A percentile compares a stretch with the other conserved stretches of the same genome.
Conservation (phyloP, 2,329 filamentous ascomycete genomes). For the Colletotrichum sublineola region DNA sequence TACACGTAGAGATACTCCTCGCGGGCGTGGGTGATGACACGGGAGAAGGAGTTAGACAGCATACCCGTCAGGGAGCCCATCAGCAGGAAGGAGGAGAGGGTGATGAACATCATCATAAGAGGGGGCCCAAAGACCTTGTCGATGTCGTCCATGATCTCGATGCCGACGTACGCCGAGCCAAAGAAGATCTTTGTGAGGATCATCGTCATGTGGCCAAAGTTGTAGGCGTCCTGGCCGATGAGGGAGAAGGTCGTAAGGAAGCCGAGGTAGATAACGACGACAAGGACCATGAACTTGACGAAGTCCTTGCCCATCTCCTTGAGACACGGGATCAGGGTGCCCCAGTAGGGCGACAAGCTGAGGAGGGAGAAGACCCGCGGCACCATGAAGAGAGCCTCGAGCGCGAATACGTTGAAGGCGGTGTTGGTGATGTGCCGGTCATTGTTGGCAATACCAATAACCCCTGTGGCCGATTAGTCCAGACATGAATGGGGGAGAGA, state of each 20-base stretch:
- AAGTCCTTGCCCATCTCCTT: conserved; percentile 97
- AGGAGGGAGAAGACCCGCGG: conserved; percentile 90
- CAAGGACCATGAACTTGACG: conserved; percentile 84
- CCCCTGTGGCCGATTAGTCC: conserved; percentile 59
- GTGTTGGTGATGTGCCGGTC: conserved; percentile 77
- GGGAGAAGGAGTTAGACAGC: conserved; percentile 80
- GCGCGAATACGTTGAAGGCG: conserved; percentile 88
- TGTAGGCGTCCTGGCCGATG: conserved; percentile 78
- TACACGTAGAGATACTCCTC: conserved; percentile 87
- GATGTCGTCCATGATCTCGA: conserved; percentile 74
- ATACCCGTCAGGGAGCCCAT: conserved; percentile 84
- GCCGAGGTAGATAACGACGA: conserved; percentile 85
- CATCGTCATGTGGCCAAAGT: conserved; percentile 77
- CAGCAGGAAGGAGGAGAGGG: conserved; percentile 81
- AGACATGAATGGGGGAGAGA: background rate
- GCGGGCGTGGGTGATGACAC: conserved; percentile 72
- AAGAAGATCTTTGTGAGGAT: conserved; percentile 86
- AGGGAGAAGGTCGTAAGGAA: conserved; percentile 90
- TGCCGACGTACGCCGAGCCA: conserved; percentile 80
- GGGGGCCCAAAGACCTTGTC: conserved; percentile 71
- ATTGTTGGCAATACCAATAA: conserved; percentile 73
- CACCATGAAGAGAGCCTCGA: conserved; percentile 91
- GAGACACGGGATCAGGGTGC: conserved; percentile 87
- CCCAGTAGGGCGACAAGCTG: conserved; percentile 91
- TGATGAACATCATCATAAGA: conserved; percentile 80